Conservation (phyloP, 225 moss, liverwort and hornwort genomes). For the Marchantia paleacea region DNA sequence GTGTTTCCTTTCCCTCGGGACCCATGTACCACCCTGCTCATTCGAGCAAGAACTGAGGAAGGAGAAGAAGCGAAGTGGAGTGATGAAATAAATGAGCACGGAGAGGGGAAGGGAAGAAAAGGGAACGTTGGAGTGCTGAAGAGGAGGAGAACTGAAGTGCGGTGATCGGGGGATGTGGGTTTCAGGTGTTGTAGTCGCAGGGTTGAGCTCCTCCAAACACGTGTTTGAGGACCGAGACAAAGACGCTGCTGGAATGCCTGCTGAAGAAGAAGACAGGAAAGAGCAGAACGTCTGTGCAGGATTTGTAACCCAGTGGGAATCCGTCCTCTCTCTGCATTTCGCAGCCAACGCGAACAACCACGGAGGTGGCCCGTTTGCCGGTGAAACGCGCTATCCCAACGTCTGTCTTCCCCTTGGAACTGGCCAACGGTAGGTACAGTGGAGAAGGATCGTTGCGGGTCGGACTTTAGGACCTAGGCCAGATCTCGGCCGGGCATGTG, state of each 20-base stretch:
- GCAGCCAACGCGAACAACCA: slow-evolving; percentile 9
- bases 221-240: background rate
- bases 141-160: background rate
- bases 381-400: background rate
- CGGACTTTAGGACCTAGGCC: background rate
- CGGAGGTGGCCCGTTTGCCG: background rate
- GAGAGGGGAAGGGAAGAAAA: background rate
- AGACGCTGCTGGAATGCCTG: background rate
- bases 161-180: too few relatives aligned
- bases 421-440: background rate
- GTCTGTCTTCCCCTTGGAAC: background rate
- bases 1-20: background rate
- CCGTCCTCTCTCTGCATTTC: background rate
- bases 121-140: background rate
- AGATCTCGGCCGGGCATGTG: background rate
- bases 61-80: background rate
- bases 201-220: background rate
- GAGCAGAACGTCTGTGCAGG: background rate
- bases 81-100: background rate
- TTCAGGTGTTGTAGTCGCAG: background rate
- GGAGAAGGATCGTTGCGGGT: background rate
- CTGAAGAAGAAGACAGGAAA: background rate
- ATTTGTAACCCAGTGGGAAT: background rate
- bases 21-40: background rate
- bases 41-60: background rate